These are phyloP conservation scores for Trichosphaerium sp. DNA, from an alignment of 78 protist genomes.

Conservation along the genomic window DNA sequence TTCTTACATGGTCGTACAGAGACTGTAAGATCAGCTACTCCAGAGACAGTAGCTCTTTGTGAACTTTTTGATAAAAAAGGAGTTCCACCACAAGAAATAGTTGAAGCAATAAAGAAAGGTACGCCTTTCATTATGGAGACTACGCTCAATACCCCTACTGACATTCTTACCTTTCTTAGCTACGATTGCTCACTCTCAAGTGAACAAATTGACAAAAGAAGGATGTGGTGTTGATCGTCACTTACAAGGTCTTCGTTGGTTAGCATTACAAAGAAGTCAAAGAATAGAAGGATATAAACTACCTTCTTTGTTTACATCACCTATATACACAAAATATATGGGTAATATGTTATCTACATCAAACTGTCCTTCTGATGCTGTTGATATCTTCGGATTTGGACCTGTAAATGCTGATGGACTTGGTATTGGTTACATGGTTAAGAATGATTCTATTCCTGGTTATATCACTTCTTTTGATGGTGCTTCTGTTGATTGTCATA, in stretches of 20 bases:
- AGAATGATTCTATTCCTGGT: no score
- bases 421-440: slow-evolving; percentile 45
- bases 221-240: slow-evolving; percentile 2
- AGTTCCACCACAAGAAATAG: no score
- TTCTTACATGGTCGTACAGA: slow-evolving; percentile 63
- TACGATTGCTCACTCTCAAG: not conserved
- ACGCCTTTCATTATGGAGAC: no score
- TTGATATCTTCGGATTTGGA: slow-evolving; percentile 39
- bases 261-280: no score
- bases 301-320: no score
- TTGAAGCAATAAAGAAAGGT: no score
- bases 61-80: not conserved
- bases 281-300: no score
- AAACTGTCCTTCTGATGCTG: slow-evolving; percentile 1
- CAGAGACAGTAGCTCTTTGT: not conserved
- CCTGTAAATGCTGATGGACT: slow-evolving; percentile 44
- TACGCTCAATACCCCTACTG: no score
- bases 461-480: no score
- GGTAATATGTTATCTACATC: slow-evolving; percentile 24
- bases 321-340: no score
- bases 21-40: slow-evolving; percentile 32
- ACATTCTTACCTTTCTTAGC: not conserved
- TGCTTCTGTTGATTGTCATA: no score
- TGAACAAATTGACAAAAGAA: not conserved
- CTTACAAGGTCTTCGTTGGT: not conserved